Percentiles rank a stretch among this genome's conserved stretches.
These are phyloP conservation scores for Dactylellina parvicollis DNA, from an alignment of 2,329 filamentous ascomycete genomes.

Conservation along the genomic window DNA sequence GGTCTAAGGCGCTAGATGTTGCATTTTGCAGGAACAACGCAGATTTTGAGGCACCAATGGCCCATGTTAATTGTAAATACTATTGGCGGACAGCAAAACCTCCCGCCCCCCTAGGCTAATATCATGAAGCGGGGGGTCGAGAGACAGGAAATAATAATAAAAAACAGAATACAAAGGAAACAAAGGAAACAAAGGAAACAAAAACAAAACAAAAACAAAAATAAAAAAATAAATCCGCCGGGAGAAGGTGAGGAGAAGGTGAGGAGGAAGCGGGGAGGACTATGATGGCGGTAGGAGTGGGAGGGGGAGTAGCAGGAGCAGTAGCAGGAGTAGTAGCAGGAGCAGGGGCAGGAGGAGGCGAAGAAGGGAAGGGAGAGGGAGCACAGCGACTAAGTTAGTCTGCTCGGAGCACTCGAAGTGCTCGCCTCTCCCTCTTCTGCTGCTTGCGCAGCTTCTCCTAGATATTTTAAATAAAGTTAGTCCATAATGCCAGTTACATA, in stretches of 20 bases:
- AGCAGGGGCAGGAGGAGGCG: too few relatives aligned
- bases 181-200: not conserved
- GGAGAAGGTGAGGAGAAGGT: not conserved
- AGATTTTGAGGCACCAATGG: not conserved
- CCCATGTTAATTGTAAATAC: too few relatives aligned
- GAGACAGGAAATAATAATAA: not conserved
- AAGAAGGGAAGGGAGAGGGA: not conserved
- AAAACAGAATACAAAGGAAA: not conserved
- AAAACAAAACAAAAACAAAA: not conserved
- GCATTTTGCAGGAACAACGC: slow-evolving; percentile 33
- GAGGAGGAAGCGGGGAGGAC: not conserved
- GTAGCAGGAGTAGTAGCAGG: too few relatives aligned
- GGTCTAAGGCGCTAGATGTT: slow-evolving; percentile 10
- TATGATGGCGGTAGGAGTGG: too few relatives aligned
- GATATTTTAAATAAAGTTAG: not conserved
- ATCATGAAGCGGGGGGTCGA: not conserved
- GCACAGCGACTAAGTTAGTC: too few relatives aligned
- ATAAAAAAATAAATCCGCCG: not conserved
- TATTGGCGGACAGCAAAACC: too few relatives aligned
- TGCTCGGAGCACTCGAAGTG: slow-evolving; percentile 8
- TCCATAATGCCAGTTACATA: not conserved
- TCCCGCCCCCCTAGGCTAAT: too few relatives aligned
- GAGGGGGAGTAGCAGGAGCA: not conserved
- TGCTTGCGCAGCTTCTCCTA: slow-evolving; percentile 22
- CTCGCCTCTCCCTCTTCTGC: slow-evolving; percentile 24